These are phyloP conservation scores for Ceratobasidium sp. DNA, from an alignment of 1,284 basidiomycete species.

Conservation along the genomic window DNA sequence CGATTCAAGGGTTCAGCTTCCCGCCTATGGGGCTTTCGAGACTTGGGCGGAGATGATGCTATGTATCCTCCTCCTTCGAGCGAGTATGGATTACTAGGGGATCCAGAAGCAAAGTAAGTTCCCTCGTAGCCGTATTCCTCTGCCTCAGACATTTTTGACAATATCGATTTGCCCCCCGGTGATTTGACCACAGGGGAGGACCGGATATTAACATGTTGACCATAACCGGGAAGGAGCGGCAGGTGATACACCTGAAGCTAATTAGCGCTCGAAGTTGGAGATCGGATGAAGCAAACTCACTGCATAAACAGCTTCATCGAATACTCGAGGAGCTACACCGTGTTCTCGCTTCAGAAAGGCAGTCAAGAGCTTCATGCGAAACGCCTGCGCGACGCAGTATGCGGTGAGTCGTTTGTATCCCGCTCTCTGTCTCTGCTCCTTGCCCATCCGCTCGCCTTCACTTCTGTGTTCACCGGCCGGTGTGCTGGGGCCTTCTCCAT, in stretches of 20 bases:
- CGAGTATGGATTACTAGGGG: slow-evolving; percentile 41
- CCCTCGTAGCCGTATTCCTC: slow-evolving; percentile 92
- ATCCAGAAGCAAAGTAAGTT: slow-evolving; percentile 66
- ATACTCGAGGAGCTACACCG: slow-evolving; percentile 86
- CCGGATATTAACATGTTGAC: slow-evolving; percentile 80
- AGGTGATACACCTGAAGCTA: slow-evolving; percentile 80
- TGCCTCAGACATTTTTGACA: slow-evolving; percentile 77
- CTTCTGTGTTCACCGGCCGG: slow-evolving; percentile 69
- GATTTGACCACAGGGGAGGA: slow-evolving; percentile 74
- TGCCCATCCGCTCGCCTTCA: slow-evolving; percentile 80
- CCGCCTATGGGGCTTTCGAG: slow-evolving; percentile 25
- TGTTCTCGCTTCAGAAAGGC: slow-evolving; percentile 92
- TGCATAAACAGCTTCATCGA: slow-evolving; percentile 92
- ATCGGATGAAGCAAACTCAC: slow-evolving; percentile 56
- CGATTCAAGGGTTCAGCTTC: slow-evolving; percentile 9
- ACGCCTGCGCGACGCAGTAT: slow-evolving; percentile 84
- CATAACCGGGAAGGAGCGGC: slow-evolving; percentile 90
- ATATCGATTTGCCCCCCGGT: slow-evolving; percentile 64
- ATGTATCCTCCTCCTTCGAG: slow-evolving; percentile 60
- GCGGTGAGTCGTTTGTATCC: slow-evolving; percentile 82
- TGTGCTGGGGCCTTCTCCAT: slow-evolving; percentile 46
- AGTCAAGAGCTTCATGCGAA: slow-evolving; percentile 79
- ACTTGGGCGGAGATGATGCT: slow-evolving; percentile 55
- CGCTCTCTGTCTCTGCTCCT: slow-evolving; percentile 73
- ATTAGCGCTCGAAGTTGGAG: background rate